These are phyloP conservation scores for Alternaria incomplexa DNA, from an alignment of 2,329 filamentous ascomycete species.

Conservation along the genomic window DNA sequence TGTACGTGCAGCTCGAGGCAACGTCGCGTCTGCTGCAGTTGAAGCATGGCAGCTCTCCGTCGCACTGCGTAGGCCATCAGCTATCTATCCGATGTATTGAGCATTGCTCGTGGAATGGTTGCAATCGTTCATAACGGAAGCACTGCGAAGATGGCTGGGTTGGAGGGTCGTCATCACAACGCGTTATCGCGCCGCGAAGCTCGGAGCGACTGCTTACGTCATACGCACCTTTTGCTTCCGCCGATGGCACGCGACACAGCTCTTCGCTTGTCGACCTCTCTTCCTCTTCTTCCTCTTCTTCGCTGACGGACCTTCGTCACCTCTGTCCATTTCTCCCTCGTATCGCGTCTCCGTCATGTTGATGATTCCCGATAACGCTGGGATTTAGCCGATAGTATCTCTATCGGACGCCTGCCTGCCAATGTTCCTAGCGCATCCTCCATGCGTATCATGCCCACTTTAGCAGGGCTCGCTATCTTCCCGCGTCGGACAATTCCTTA, in stretches of 20 bases:
- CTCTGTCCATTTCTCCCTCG: not conserved
- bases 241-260: slow-evolving; percentile 21
- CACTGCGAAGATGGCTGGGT: not conserved
- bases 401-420: not conserved
- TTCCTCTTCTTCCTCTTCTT: slow-evolving; percentile 23
- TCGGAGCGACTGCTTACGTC: not conserved
- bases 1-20: slow-evolving; percentile 16
- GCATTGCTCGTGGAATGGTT: not conserved
- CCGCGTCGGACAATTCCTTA: slow-evolving; percentile 8
- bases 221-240: slow-evolving; percentile 24
- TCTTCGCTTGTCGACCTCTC: slow-evolving; percentile 21
- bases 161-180: not conserved
- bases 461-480: not conserved
- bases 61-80: slow-evolving; percentile 12
- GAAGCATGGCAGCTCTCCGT: slow-evolving; percentile 24
- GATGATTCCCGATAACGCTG: not conserved
- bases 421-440: not conserved
- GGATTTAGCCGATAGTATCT: not conserved
- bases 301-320: not conserved
- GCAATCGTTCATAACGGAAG: not conserved
- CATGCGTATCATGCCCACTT: not conserved
- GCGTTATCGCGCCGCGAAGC: not conserved
- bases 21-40: slow-evolving; percentile 22
- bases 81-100: not conserved
- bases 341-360: not conserved